A percentile compares a stretch with the other conserved stretches of the same genome.
Conservation (phyloP, 2,329 filamentous ascomycete species). For the Lithohypha guttulata region DNA sequence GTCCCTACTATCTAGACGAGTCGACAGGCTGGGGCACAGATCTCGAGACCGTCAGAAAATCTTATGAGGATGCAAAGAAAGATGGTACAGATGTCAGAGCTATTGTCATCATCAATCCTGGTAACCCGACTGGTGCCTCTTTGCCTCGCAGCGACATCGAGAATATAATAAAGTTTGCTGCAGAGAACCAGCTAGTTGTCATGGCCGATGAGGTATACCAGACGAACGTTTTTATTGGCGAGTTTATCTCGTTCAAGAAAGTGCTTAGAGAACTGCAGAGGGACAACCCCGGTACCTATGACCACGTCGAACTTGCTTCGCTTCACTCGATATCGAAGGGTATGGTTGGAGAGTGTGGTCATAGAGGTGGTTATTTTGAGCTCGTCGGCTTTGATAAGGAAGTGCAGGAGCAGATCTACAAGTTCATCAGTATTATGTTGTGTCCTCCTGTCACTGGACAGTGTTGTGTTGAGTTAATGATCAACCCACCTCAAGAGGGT, state of each 20-base stretch:
- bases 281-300: constrained; percentile 57
- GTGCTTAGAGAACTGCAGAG: constrained; percentile 70
- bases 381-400: constrained; percentile 75
- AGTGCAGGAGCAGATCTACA: constrained; percentile 92
- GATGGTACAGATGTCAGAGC: constrained; percentile 79
- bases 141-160: constrained; percentile 69
- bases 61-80: constrained; percentile 62
- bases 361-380: constrained; percentile 96
- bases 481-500: constrained; percentile 79
- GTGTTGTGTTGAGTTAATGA: constrained; percentile 95
- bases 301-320: constrained; percentile 77
- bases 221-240: constrained; percentile 87
- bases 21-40: constrained; percentile 78
- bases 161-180: constrained; percentile 76
- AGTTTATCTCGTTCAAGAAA: constrained; percentile 94
- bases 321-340: constrained; percentile 94
- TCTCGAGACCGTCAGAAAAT: constrained; percentile 60
- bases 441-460: constrained; percentile 93
- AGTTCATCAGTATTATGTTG: constrained; percentile 94
- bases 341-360: constrained; percentile 97
- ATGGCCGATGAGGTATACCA: constrained; percentile 98
- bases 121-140: constrained; percentile 89
- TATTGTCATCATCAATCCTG: constrained; percentile 96
- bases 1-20: constrained; percentile 92
- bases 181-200: constrained; percentile 73